Conservation (phyloP, 2,329 filamentous ascomycete species). For the Colletotrichum tamarilloi region DNA sequence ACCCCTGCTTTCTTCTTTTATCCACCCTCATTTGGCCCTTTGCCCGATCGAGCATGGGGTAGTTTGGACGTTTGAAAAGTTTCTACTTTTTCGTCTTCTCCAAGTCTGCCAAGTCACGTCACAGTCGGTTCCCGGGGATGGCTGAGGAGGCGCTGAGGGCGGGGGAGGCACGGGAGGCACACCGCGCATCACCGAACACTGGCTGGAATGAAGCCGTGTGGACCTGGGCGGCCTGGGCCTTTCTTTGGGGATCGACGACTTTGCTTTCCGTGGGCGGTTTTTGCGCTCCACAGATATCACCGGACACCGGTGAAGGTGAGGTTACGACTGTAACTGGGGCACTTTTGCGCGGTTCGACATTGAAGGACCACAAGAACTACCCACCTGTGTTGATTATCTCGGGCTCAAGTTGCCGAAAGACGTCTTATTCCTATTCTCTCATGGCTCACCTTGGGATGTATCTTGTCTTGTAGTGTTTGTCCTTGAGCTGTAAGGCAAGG, state of each 20-base stretch:
- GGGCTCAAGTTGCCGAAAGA: not conserved
- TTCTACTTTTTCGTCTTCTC: not conserved
- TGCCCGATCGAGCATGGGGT: conserved; percentile 1
- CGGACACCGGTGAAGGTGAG: no score
- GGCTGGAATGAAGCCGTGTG: not conserved
- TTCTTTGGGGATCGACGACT: not conserved
- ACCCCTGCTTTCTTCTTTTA: not conserved
- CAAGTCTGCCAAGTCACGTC: conserved; percentile 13
- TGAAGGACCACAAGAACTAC: not conserved
- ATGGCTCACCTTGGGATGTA: not conserved
- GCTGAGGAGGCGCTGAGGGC: not conserved
- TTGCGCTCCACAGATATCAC: no score
- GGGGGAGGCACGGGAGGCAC: not conserved
- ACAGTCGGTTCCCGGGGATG: conserved; percentile 19
- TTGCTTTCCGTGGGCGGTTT: not conserved
- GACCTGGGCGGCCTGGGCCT: not conserved
- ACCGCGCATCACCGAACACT: not conserved
- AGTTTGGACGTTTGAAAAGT: not conserved
- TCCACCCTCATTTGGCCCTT: not conserved
- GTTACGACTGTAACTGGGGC: not conserved
- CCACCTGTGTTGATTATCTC: not conserved
- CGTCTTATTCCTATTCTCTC: not conserved
- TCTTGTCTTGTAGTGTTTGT: not conserved
- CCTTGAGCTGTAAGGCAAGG: not conserved
- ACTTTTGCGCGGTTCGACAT: not conserved